These are phyloP conservation scores for Wallacemonas collosoma DNA, from an alignment of 208 protist species.

Conservation along the genomic window DNA sequence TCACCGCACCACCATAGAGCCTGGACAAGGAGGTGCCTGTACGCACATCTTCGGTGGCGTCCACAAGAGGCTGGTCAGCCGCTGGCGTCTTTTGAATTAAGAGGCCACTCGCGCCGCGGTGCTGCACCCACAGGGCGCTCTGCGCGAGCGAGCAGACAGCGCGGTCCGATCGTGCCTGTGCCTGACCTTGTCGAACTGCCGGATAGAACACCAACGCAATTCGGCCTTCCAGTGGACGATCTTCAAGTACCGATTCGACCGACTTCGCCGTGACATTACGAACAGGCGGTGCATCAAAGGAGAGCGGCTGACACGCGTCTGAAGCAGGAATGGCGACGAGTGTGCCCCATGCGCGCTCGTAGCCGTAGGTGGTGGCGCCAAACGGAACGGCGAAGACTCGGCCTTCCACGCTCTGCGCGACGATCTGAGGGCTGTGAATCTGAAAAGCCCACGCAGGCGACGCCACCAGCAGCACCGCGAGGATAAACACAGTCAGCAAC, in stretches of 20 bases:
- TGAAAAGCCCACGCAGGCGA: neutral
- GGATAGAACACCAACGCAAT: neutral
- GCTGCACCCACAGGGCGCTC: slow-evolving; percentile 18
- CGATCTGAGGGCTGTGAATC: slow-evolving; percentile 2
- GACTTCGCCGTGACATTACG: neutral
- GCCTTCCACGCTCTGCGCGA: slow-evolving; percentile 1
- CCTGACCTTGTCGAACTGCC: neutral
- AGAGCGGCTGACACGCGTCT: neutral
- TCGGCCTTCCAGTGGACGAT: neutral
- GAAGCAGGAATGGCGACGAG: neutral
- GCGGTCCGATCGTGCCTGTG: neutral
- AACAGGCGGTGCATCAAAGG: neutral
- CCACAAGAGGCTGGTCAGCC: neutral
- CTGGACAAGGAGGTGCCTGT: neutral
- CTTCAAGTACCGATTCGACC: neutral
- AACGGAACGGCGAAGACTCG: neutral
- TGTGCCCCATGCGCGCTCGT: neutral
- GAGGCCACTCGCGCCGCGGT: slow-evolving; percentile 22
- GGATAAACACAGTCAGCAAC: neutral
- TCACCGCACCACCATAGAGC: slow-evolving; percentile 13
- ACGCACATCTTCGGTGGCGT: neutral
- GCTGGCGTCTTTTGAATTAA: neutral
- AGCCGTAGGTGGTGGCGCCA: neutral
- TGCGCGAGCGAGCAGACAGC: slow-evolving; percentile 10
- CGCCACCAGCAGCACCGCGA: neutral